Evolutionary conservation across 139 green algal species (phyloP).

Genomic region (Edaphochlamys debaryana): DNA sequence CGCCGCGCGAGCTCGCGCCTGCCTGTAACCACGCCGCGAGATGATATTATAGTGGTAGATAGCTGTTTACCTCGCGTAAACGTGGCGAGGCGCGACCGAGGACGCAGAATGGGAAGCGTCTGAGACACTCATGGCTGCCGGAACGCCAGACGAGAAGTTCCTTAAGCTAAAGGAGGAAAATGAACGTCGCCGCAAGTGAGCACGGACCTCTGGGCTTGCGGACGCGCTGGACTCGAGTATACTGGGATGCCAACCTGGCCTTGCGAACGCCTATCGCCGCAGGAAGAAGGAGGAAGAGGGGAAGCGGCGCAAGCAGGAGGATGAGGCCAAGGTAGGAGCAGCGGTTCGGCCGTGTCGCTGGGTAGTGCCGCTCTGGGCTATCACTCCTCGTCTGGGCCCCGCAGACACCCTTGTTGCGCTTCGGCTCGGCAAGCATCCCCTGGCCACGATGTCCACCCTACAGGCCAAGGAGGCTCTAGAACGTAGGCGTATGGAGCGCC

Average conservation of each 20-base stretch:
- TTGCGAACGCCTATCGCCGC: neutral
- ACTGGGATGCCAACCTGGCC: neutral
- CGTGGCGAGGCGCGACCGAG: too few species aligned
- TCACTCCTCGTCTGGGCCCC: too few species aligned
- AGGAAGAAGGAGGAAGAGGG: slow-evolving; percentile 54
- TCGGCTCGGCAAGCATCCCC: too few species aligned
- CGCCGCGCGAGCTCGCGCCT: too few species aligned
- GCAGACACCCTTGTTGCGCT: too few species aligned
- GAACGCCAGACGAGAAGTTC: slow-evolving; percentile 34
- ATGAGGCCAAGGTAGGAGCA: slow-evolving; percentile 46
- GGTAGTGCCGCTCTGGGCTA: too few species aligned
- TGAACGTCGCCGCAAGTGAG: slow-evolving; percentile 43
- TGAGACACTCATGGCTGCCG: neutral
- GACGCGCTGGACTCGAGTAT: neutral
- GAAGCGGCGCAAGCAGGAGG: slow-evolving; percentile 39
- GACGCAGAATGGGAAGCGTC: neutral
- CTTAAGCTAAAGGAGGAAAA: slow-evolving; percentile 39
- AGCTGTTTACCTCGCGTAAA: too few species aligned
- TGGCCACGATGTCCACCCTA: too few species aligned
- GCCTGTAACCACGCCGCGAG: too few species aligned
- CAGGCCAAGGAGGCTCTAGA: slow-evolving; percentile 65
- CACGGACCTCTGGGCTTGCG: neutral
- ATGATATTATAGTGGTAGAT: too few species aligned
- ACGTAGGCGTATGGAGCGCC: slow-evolving; percentile 34
- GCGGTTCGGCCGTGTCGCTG: too few species aligned